A percentile compares a stretch with the other conserved stretches of the same genome.
These are phyloP conservation scores for Hansfordia pulvinata DNA, from an alignment of 2,329 filamentous ascomycete species.

Conservation along the genomic window DNA sequence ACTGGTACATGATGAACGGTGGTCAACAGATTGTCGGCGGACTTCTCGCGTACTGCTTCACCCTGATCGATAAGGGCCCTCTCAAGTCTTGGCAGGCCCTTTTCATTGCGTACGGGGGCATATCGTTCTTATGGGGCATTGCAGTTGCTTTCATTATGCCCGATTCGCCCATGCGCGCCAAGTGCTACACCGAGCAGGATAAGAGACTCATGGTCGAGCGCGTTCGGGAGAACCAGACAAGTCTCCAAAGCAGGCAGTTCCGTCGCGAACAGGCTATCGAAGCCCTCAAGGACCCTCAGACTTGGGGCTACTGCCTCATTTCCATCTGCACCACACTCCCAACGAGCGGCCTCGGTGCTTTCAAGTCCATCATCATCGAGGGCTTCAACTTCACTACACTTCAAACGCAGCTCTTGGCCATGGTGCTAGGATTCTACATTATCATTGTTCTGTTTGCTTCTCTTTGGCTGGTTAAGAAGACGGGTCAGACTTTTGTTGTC, in stretches of 20 bases:
- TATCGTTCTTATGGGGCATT: constrained; percentile 36
- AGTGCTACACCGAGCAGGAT: constrained; percentile 34
- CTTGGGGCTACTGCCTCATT: constrained; percentile 50
- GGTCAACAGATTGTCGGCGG: constrained; percentile 62
- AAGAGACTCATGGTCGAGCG: constrained; percentile 39
- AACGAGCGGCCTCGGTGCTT: constrained; percentile 58
- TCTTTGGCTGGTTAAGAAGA: constrained; percentile 55
- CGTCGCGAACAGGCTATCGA: constrained; percentile 31
- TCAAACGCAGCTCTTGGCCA: constrained; percentile 59
- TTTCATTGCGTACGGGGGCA: constrained; percentile 55
- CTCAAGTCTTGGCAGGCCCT: constrained; percentile 56
- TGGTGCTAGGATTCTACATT: constrained; percentile 64
- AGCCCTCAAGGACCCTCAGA: constrained; percentile 50
- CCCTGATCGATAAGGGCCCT: constrained; percentile 34
- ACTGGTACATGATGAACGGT: constrained; percentile 50
- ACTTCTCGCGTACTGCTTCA: constrained; percentile 51
- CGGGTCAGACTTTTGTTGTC: constrained; percentile 51
- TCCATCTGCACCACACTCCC: constrained; percentile 61
- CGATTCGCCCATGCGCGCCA: constrained; percentile 34
- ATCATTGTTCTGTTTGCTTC: constrained; percentile 55
- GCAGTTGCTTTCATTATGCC: constrained; percentile 36
- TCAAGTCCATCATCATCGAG: constrained; percentile 62
- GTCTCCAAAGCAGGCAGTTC: constrained; percentile 40
- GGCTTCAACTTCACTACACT: constrained; percentile 51
- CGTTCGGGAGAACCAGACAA: constrained; percentile 38